These are phyloP conservation scores for Fusarium floridanum DNA, from an alignment of 2,329 filamentous ascomycete genomes.

Conservation along the genomic window DNA sequence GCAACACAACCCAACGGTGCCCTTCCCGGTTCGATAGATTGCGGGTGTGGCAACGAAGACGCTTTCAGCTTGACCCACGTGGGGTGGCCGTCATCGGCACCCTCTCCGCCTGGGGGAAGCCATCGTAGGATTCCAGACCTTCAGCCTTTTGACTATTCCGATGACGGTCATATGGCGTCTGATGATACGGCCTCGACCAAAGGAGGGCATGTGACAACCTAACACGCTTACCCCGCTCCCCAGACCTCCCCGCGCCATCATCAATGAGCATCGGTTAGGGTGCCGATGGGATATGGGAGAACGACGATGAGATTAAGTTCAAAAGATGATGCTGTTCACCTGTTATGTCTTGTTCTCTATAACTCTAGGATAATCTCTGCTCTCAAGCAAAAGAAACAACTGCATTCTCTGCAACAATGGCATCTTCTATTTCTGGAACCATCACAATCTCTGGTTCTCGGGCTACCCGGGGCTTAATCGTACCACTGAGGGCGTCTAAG, in stretches of 20 bases:
- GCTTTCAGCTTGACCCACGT: constrained; percentile 6
- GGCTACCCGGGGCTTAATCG: constrained; percentile 23
- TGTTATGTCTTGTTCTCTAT: background rate
- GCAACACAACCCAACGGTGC: constrained; percentile 18
- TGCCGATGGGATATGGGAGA: constrained; percentile 26
- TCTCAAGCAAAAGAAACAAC: background rate
- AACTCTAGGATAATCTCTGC: background rate
- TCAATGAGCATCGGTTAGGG: constrained; percentile 21
- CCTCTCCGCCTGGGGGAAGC: constrained; percentile 14
- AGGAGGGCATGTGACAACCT: constrained; percentile 26
- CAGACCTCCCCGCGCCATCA: constrained; percentile 32
- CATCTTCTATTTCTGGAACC: constrained; percentile 22
- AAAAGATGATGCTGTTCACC: constrained; percentile 19
- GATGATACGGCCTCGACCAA: constrained; percentile 6
- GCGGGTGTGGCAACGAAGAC: background rate
- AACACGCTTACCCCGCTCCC: constrained; percentile 32
- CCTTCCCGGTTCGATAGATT: constrained; percentile 24
- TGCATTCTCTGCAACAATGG: constrained; percentile 16
- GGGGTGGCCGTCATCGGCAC: constrained; percentile 25
- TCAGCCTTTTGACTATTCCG: constrained; percentile 4
- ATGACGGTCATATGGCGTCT: constrained; percentile 18
- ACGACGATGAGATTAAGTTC: constrained; percentile 9
- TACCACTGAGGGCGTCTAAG: constrained; percentile 8
- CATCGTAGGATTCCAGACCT: constrained; percentile 15
- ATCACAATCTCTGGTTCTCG: constrained; percentile 26